Conservation (phyloP, 306 rosid genomes). For the Cercis canadensis region DNA sequence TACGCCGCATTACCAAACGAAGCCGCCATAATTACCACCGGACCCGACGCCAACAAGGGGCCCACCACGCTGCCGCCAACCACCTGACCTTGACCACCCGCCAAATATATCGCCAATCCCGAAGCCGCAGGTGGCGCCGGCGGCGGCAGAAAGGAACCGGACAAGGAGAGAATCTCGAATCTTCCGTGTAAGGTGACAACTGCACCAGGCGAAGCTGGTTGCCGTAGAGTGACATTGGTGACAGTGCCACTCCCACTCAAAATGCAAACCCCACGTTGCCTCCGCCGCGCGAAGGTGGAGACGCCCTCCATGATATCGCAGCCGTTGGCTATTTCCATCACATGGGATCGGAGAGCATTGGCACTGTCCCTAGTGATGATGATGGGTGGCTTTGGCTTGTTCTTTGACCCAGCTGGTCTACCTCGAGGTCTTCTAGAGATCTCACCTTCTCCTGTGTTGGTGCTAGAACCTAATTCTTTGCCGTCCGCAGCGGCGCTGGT, state of each 20-base stretch:
- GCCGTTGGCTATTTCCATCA: conserved; percentile 79
- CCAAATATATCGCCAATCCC: conserved; percentile 76
- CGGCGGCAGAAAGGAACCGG: conserved; percentile 90
- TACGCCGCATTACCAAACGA: conserved; percentile 96
- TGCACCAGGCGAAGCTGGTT: conserved; percentile 83
- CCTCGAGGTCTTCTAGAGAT: conserved; percentile 77
- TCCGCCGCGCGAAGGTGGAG: conserved; percentile 68
- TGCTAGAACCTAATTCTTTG: conserved; percentile 45
- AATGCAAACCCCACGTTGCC: conserved; percentile 85
- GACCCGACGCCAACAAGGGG: conserved; percentile 75
- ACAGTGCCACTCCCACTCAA: conserved; percentile 90
- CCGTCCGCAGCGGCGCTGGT: conserved; percentile 41
- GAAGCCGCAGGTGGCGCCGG: conserved; percentile 85
- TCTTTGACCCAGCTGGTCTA: conserved; percentile 84
- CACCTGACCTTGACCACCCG: conserved; percentile 93
- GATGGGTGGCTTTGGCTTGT: conserved; percentile 93
- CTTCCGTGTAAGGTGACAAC: conserved; percentile 88
- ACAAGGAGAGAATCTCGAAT: conserved; percentile 82
- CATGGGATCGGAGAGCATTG: conserved; percentile 87
- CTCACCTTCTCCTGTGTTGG: conserved; percentile 44
- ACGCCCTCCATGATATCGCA: conserved; percentile 86
- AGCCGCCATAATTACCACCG: conserved; percentile 89
- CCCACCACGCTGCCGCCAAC: conserved; percentile 92
- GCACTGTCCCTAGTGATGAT: conserved; percentile 92
- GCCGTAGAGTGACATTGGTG: conserved; percentile 83